These are phyloP conservation scores for Corylus americana DNA, from an alignment of 306 rosid species.

Conservation along the genomic window DNA sequence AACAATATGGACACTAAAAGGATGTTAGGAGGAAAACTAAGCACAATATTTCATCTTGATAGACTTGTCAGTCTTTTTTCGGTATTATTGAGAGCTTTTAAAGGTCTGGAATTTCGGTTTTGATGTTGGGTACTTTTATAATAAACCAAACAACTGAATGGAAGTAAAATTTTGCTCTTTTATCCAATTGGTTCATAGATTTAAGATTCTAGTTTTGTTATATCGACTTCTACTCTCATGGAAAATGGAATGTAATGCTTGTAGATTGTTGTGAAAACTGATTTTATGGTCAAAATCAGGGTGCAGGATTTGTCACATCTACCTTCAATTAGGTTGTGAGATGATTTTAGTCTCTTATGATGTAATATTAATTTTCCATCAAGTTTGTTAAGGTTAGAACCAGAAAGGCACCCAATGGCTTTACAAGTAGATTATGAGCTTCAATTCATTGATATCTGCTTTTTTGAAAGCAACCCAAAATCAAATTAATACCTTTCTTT, in stretches of 20 bases:
- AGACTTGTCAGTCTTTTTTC: too few relatives aligned
- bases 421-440: too few relatives aligned
- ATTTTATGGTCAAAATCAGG: neutral
- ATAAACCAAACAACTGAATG: neutral
- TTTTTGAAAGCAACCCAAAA: too few relatives aligned
- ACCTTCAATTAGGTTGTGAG: neutral
- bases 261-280: neutral
- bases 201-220: neutral
- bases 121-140: conserved; percentile 5
- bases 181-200: neutral
- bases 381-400: too few relatives aligned
- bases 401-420: too few relatives aligned
- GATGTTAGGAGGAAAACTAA: too few relatives aligned
- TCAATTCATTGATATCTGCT: too few relatives aligned
- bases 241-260: neutral
- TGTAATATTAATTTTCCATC: too few relatives aligned
- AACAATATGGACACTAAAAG: too few relatives aligned
- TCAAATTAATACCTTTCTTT: too few relatives aligned
- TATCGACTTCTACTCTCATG: neutral
- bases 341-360: neutral
- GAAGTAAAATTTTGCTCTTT: neutral
- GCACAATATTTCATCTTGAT: too few relatives aligned
- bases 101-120: neutral
- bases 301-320: neutral
- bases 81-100: too few relatives aligned